Evolutionary conservation across 2,329 filamentous ascomycete species (phyloP).

Genomic region (Beauveria caledonica): DNA sequence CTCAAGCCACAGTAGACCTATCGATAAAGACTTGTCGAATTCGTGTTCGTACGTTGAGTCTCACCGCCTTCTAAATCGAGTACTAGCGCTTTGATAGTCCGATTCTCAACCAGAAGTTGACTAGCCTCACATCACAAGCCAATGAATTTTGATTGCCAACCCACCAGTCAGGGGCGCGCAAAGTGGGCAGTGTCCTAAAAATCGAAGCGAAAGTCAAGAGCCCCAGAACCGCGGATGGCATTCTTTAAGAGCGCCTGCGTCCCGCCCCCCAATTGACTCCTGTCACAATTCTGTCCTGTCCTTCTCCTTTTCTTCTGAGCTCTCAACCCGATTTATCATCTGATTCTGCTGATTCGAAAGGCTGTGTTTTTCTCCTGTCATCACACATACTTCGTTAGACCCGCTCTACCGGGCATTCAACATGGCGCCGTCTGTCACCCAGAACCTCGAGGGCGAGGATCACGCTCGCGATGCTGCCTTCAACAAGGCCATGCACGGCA

Average conservation of each 20-base stretch:
- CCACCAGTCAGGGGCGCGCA: conserved; percentile 11
- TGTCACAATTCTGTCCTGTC: background rate
- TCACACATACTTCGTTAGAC: background rate
- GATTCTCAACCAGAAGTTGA: background rate
- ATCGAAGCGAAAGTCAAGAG: background rate
- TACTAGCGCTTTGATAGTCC: background rate
- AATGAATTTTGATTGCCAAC: conserved; percentile 9
- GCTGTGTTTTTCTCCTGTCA: background rate
- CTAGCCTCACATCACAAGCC: conserved; percentile 4
- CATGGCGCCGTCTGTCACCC: conserved; percentile 35
- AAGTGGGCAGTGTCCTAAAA: conserved; percentile 9
- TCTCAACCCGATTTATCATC: background rate
- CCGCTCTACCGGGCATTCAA: conserved; percentile 24
- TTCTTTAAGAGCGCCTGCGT: conserved; percentile 8
- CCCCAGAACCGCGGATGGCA: background rate
- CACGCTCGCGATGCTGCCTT: conserved; percentile 81
- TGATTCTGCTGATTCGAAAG: background rate
- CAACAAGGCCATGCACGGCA: conserved; percentile 78
- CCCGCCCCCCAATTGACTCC: conserved; percentile 6
- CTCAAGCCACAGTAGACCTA: background rate
- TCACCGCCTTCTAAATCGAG: conserved; percentile 12
- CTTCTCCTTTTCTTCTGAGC: background rate
- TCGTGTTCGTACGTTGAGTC: conserved; percentile 15
- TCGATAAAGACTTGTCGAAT: conserved; percentile 10
- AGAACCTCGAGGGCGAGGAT: conserved; percentile 68